These are phyloP conservation scores for Senecio squalidus DNA, from an alignment of 140 eudicot genomes.

Conservation along the genomic window DNA sequence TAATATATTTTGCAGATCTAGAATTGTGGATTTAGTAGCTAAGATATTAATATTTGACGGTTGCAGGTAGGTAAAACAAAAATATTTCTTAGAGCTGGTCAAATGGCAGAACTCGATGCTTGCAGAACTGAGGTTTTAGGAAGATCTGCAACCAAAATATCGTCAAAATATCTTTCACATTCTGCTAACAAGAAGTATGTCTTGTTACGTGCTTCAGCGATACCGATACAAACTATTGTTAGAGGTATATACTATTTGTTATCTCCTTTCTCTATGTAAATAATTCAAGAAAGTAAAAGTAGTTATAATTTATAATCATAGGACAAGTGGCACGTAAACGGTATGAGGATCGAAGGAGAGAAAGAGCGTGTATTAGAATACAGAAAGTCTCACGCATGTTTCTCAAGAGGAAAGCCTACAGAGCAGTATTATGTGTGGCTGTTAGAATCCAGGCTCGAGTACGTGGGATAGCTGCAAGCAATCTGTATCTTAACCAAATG, in stretches of 20 bases:
- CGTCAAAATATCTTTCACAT: constrained; percentile 45
- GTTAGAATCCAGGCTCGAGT: constrained; percentile 52
- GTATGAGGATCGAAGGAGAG: constrained; percentile 44
- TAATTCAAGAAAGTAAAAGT: not conserved
- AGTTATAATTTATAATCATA: constrained; percentile 18
- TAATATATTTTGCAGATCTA: not conserved
- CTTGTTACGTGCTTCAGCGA: constrained; percentile 33
- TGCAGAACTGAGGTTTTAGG: constrained; percentile 64
- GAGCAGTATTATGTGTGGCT: constrained; percentile 39
- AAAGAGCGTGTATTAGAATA: constrained; percentile 55
- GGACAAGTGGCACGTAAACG: constrained; percentile 51
- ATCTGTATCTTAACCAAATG: constrained; percentile 33
- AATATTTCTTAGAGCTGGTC: constrained; percentile 90
- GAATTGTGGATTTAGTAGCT: constrained; percentile 8
- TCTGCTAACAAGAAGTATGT: constrained; percentile 39
- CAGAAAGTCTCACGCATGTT: constrained; percentile 52
- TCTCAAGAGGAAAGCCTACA: constrained; percentile 43
- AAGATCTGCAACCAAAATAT: constrained; percentile 63
- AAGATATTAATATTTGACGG: constrained; percentile 1
- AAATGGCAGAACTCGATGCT: constrained; percentile 93
- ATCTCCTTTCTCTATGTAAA: constrained; percentile 1
- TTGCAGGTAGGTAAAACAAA: constrained; percentile 89
- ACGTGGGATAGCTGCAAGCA: constrained; percentile 69
- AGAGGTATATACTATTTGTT: constrained; percentile 58
- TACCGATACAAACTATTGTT: constrained; percentile 54